Evolutionary conservation across 306 rosid genomes (phyloP), one percentile per base, ranked within the genome.

Genomic region (Calophaca sinica): DNA sequence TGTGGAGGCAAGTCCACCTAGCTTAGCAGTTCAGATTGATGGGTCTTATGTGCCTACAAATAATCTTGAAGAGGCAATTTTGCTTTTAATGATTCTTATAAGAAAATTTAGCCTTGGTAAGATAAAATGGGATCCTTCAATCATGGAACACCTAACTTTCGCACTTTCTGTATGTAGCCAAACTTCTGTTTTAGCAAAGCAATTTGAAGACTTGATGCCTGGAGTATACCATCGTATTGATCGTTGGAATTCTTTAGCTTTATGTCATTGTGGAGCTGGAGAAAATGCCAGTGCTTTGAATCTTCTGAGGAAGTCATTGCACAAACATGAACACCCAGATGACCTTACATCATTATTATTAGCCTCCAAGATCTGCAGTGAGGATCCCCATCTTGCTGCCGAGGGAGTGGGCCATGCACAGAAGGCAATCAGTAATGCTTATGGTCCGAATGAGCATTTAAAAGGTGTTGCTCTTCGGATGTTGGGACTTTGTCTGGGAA

Each of bases 61-160:
- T 76, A 96, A 96, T 78, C 84, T 96, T 65, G 99, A 92, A 83
- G 99, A 96, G 85, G 96, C 97, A 42, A 90, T 90, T 72, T 88
- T 96, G 45, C 92, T 96, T 81, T 77, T 96, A 81, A 90, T 92
- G 98, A 68, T 92, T 83, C 92, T 90, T 65, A 15, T 92, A 84
- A 85, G 76, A 86, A 90, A 89, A 65, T 83, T 80, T 80, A 77
- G 51, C 79, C 84, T 81, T 68, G 96, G 91, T 46, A 96, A 85
- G 87, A 74, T 75, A 59, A 80, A 87, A 83, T 96, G 97, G 96
- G 99, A 96, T 83, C 93, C 96, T 77, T 92, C 99, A 7, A 42
- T 90, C 48, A 87, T 90, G 90, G 99, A 96, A 62, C 99, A 96
- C 85, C 85, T 96, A 73, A 86, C 86, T 29, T 96, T 86, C 72